phyloP scores from a whole-genome alignment of 108 stramenopile species.

The Asterionellopsis glacialis region DNA sequence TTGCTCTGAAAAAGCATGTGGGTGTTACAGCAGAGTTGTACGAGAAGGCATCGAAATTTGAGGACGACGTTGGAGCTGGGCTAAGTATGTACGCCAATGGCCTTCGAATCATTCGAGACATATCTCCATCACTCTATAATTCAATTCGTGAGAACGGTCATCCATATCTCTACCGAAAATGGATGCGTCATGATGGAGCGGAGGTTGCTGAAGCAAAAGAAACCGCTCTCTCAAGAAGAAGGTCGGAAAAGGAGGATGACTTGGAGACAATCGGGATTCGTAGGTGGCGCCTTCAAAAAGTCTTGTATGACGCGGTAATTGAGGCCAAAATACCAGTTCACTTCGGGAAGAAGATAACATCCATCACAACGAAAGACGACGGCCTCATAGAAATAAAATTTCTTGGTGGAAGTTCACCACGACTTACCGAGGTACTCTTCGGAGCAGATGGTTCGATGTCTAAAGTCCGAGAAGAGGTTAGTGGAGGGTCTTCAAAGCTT shows the following conservation, averaged over 20 bases:
- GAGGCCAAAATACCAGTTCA: conserved; percentile 38
- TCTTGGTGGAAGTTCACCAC: conserved; percentile 35
- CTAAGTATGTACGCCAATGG: conserved; percentile 71
- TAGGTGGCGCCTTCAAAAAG: conserved; percentile 54
- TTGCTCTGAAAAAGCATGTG: conserved; percentile 21
- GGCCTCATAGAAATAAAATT: too few relatives aligned
- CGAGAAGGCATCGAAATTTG: conserved; percentile 14
- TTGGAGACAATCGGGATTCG: conserved; percentile 48
- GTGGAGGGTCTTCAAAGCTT: conserved; percentile 3
- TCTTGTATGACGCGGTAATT: conserved; percentile 34
- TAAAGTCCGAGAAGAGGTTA: conserved; percentile 33
- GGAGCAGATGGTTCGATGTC: conserved; percentile 67
- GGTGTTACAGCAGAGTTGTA: conserved; percentile 22
- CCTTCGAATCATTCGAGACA: conserved; percentile 46
- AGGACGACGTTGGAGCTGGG: conserved; percentile 44
- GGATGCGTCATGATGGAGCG: conserved; percentile 62
- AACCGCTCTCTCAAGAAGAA: conserved; percentile 29
- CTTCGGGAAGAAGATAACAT: conserved; percentile 25
- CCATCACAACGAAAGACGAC: too few relatives aligned
- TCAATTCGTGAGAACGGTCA: conserved; percentile 38
- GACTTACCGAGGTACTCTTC: conserved; percentile 30
- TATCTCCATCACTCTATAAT: conserved; percentile 14
- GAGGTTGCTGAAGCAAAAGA: conserved; percentile 53
- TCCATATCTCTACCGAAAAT: conserved; percentile 49
- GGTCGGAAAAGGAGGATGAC: conserved; percentile 21